phyloP scores from a whole-genome alignment of 352 stramenopile genomes.

The Blastocystis sp. region DNA sequence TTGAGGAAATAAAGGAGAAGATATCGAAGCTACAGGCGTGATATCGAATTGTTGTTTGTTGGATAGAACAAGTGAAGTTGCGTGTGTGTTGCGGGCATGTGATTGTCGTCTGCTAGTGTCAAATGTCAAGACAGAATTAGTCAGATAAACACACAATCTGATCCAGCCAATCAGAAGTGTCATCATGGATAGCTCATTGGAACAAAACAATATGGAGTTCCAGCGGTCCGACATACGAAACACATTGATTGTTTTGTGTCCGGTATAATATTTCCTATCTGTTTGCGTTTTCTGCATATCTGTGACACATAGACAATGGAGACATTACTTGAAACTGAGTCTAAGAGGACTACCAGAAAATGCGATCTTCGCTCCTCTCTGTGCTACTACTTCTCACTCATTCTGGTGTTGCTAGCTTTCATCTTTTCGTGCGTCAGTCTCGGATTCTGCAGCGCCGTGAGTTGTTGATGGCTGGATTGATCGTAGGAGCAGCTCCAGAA shows the following conservation, averaged over 20 bases:
- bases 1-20: not conserved
- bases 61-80: not conserved
- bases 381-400: slow-evolving; percentile 24
- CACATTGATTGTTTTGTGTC: not conserved
- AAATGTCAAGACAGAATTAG: not conserved
- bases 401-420: not conserved
- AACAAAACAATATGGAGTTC: not conserved
- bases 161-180: not conserved
- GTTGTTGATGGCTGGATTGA: not conserved
- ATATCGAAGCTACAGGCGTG: not conserved
- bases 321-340: not conserved
- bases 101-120: not conserved
- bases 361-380: slow-evolving; percentile 21
- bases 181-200: not conserved
- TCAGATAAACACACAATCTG: too few relatives aligned
- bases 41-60: not conserved
- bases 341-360: not conserved
- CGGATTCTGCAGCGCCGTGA: not conserved
- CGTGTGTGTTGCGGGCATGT: not conserved
- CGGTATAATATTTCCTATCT: not conserved
- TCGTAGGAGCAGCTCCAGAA: not conserved
- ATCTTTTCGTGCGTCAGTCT: not conserved
- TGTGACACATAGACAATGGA: slow-evolving; percentile 15
- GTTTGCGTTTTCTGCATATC: not conserved
- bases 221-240: not conserved